phyloP scores from a whole-genome alignment of 192 early-diverging fungal species.

The Coemansia sp. region DNA sequence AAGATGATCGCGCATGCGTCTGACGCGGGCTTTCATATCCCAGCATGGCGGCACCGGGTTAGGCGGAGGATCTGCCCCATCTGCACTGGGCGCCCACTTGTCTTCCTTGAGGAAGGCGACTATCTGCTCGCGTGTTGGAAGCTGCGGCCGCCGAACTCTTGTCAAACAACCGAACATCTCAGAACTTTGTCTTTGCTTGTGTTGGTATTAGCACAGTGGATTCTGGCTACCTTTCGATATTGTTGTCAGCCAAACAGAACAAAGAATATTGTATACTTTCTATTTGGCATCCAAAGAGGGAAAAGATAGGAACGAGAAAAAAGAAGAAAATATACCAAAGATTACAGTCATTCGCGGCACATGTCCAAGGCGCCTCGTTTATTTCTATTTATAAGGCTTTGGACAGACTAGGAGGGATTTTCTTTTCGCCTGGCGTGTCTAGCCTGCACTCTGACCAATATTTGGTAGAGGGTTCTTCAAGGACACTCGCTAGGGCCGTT shows the following conservation, averaged over 20 bases:
- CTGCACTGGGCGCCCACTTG: constrained; percentile 23
- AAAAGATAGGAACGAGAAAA: background rate
- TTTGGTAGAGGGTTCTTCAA: too few species aligned
- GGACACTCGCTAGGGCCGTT: too few species aligned
- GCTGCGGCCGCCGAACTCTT: constrained; percentile 5
- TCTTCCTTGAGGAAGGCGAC: constrained; percentile 36
- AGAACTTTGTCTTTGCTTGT: too few species aligned
- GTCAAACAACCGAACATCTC: background rate
- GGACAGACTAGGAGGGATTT: background rate
- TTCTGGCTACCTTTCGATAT: too few species aligned
- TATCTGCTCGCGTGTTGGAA: constrained; percentile 42
- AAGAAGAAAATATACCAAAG: background rate
- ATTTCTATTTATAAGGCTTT: background rate
- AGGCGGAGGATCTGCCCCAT: constrained; percentile 4
- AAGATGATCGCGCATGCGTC: constrained; percentile 47
- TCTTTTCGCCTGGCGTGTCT: too few species aligned
- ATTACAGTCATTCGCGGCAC: background rate
- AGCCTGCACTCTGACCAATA: too few species aligned
- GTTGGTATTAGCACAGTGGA: too few species aligned
- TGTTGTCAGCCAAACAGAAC: too few species aligned
- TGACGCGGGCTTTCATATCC: constrained; percentile 37
- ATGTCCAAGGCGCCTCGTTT: background rate
- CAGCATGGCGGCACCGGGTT: constrained; percentile 49
- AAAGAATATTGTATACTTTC: too few species aligned
- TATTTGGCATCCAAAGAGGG: background rate